These are phyloP conservation scores for Crataegus laevigata DNA, from an alignment of 306 rosid species.

Conservation along the genomic window DNA sequence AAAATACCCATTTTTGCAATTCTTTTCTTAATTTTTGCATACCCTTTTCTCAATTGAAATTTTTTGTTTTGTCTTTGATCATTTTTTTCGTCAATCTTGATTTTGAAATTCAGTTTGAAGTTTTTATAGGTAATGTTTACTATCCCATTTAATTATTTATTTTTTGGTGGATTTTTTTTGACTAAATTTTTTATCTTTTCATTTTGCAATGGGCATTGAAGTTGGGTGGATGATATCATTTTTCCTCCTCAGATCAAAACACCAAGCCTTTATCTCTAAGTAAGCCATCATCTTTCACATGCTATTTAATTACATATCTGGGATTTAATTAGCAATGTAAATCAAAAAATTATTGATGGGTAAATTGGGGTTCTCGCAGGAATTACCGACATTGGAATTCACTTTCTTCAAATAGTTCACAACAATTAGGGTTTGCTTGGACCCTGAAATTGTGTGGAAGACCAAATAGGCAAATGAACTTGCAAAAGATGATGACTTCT, in stretches of 20 bases:
- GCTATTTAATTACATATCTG: not conserved
- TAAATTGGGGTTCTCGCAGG: conserved; percentile 29
- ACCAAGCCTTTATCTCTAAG: conserved; percentile 49
- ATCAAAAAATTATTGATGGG: not conserved
- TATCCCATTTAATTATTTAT: not conserved
- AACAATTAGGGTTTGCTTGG: conserved; percentile 77
- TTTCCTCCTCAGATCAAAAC: conserved; percentile 57
- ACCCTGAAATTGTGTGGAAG: conserved; percentile 67
- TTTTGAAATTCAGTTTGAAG: too few relatives aligned
- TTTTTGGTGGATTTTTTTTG: not conserved
- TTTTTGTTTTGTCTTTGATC: too few relatives aligned
- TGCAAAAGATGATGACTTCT: conserved; percentile 63
- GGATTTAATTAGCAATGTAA: not conserved
- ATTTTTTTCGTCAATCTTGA: too few relatives aligned
- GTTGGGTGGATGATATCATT: conserved; percentile 61
- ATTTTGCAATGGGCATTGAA: too few relatives aligned
- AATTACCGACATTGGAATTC: conserved; percentile 75
- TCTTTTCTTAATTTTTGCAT: too few relatives aligned
- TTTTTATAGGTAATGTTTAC: not conserved
- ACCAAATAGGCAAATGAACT: conserved; percentile 53
- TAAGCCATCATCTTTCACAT: not conserved
- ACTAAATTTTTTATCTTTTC: not conserved
- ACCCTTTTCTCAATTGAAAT: too few relatives aligned
- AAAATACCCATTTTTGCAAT: too few relatives aligned
- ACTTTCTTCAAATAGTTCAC: conserved; percentile 90